Evolutionary conservation across 495 filamentous ascomycete species (phyloP), one percentile per base, ranked within the genome.

Genomic region (Penicillium dipodomyicola): DNA sequence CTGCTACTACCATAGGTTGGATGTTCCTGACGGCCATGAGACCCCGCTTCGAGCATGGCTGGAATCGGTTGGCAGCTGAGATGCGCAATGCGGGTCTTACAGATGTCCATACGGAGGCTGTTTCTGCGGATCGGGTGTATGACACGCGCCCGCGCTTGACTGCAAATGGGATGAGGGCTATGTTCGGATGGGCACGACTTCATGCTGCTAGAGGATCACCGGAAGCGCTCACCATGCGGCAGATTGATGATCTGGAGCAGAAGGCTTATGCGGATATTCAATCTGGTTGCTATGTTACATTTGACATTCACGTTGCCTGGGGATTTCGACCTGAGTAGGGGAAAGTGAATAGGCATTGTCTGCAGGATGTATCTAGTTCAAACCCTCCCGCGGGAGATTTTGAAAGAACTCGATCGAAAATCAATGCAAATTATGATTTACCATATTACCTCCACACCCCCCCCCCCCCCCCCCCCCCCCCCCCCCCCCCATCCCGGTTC

Each of bases 201-300:
- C 42, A 56, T 20, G 20, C 32, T 23, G 45, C 52, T n/a, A 48
- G 58, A 17, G 48, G 37, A 25, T 49, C 47, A 27, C 39, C 49
- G 4, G 61, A 48, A 17, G 58, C 55, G 11, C 23, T 52, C 1
- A 4, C 14, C 11, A 52, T 52, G 37, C 22, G 29, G 8, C 47
- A 59, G 17, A 23, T 64, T 9, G 47, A 56, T 12, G 42, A 49
- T 8, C 23, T 67, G 39, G 29, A 64, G n/a, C 52, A 57, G 8
- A 52, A 54, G 42, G 64, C 56, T 5, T 54, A 57, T 46, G 37
- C 19, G 25, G 64, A 67, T 42, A 55, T 58, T 41, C 32, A 39
- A 35, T 30, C 29, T 5, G 64, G 64, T 42, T 62, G 58, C 19
- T 59, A 46, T n/a, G 54, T 58, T 22, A 54, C 54, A 7, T 54